Conservation (phyloP, 768 basidiomycete species). For the Tylopilus intermedius region DNA sequence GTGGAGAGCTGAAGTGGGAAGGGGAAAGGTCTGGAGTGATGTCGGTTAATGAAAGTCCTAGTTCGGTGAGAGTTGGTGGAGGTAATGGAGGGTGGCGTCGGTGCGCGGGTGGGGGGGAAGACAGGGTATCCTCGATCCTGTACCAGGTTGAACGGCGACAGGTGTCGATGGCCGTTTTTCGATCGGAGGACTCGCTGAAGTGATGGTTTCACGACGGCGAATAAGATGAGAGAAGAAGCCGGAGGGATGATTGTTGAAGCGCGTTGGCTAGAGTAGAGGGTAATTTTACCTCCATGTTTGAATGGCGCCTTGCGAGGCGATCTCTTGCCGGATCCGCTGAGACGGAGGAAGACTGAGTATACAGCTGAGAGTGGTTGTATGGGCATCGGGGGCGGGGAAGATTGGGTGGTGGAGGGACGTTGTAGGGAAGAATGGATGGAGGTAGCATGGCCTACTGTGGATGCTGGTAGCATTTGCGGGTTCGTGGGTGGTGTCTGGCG, state of each 20-base stretch:
- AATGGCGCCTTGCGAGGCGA: constrained; percentile 43
- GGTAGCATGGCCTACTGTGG: constrained; percentile 51
- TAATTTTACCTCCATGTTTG: constrained; percentile 52
- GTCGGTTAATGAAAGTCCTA: constrained; percentile 67
- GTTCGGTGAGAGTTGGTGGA: constrained; percentile 65
- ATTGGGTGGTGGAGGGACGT: constrained; percentile 33
- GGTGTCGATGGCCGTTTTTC: constrained; percentile 31
- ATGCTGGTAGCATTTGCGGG: constrained; percentile 51
- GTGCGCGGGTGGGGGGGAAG: constrained; percentile 48
- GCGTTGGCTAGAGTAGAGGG: constrained; percentile 36
- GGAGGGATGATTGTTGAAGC: constrained; percentile 69
- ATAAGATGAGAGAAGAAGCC: constrained; percentile 83
- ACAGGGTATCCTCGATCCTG: constrained; percentile 50
- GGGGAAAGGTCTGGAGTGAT: constrained; percentile 67
- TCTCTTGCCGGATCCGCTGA: constrained; percentile 28
- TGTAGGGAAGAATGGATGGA: constrained; percentile 33
- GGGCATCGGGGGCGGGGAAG: constrained; percentile 10
- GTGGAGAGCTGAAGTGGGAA: constrained; percentile 73
- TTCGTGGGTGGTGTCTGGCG: constrained; percentile 34
- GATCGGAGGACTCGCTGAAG: constrained; percentile 26
- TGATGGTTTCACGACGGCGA: constrained; percentile 55
- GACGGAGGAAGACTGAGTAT: constrained; percentile 15
- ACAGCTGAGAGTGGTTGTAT: not conserved
- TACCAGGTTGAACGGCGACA: constrained; percentile 28
- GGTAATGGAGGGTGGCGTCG: constrained; percentile 64